Evolutionary conservation across 179 eudicot species (phyloP), one percentile per base, ranked within the genome.

Genomic region (Silene coronaria): DNA sequence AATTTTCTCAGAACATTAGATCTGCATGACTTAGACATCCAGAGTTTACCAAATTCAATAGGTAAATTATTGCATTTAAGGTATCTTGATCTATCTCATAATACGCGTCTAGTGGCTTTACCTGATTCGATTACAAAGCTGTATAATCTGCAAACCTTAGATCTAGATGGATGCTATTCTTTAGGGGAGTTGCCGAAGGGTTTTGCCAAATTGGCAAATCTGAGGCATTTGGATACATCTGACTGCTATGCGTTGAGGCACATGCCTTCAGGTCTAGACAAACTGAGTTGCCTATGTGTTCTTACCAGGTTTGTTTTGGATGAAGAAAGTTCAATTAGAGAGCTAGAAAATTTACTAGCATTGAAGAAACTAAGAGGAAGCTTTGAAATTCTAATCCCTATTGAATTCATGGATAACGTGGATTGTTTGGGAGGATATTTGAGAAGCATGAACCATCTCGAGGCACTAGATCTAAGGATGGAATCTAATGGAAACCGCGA

Each of bases 111-210:
- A n/a, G 30, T 38, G 72, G 38, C 7, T 4, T 9, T 34, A 5
- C 38, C 38, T 6, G 9, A 34, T 34, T 34, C 38, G 7, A 2
- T 81, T 59, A 23, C 60, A 21, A 73, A 73, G 16, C 57, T 77
- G 24, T 27, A 16, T 9, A 81, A 77, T 67, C 32, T 81, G 57
- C 71, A 76, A 9, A 77, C 80, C 0, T 65, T 80, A 23, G 64
- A 70, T 27, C 69, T 72, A 6, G 16, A 5, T 16, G 2, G 7
- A 30, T 77, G 81, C 32, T 10, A 1, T 8, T 3, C 22, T 12
- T 67, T 79, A 5, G 11, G 12, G 46, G 32, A 6, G 34, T 38
- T 79, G 51, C 77, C 81, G 13, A 53, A 53, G 58, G 58, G 65
- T 9, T 61, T 72, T 0, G 9, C 2, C 6, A 78, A 55, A 22